Conservation (phyloP, 306 rosid species). For the Casuarina equisetifolia region DNA sequence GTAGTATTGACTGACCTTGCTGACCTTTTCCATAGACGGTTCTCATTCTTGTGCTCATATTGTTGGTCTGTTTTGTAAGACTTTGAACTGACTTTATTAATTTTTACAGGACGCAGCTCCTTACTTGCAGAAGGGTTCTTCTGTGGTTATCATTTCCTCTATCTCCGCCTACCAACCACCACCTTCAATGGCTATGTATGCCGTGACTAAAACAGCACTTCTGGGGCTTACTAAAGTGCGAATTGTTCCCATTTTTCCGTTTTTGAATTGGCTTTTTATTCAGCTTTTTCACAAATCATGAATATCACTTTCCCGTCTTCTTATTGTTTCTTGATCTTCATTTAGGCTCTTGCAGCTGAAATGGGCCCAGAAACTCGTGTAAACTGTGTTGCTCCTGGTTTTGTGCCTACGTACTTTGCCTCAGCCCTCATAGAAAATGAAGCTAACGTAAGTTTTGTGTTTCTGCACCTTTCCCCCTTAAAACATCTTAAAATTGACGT, state of each 20-base stretch:
- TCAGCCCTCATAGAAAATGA: slow-evolving; percentile 48
- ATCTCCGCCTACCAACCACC: slow-evolving; percentile 75
- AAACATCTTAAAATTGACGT: neutral
- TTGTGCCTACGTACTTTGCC: slow-evolving; percentile 90
- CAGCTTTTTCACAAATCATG: slow-evolving; percentile 3
- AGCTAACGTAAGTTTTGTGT: slow-evolving; percentile 43
- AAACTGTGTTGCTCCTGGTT: slow-evolving; percentile 94
- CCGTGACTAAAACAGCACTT: slow-evolving; percentile 97
- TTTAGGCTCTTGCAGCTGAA: slow-evolving; percentile 84
- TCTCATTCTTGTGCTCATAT: neutral
- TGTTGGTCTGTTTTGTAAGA: neutral
- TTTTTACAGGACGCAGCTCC: slow-evolving; percentile 68
- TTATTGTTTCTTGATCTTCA: slow-evolving; percentile 26
- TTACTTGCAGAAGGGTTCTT: slow-evolving; percentile 73
- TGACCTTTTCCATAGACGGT: neutral
- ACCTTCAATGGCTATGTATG: slow-evolving; percentile 88
- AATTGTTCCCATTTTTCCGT: slow-evolving; percentile 4
- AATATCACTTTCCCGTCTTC: slow-evolving; percentile 7
- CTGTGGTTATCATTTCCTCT: slow-evolving; percentile 84
- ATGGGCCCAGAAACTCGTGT: slow-evolving; percentile 88
- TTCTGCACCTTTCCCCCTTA: neutral
- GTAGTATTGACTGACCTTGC: neutral
- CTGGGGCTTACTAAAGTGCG: slow-evolving; percentile 85
- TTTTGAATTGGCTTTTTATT: slow-evolving; percentile 3
- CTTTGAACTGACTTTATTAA: slow-evolving; percentile 19